Evolutionary conservation across 805 yeast genomes (phyloP), one percentile per base, ranked within the genome.

Genomic region (Yamadazyma tumulicola): DNA sequence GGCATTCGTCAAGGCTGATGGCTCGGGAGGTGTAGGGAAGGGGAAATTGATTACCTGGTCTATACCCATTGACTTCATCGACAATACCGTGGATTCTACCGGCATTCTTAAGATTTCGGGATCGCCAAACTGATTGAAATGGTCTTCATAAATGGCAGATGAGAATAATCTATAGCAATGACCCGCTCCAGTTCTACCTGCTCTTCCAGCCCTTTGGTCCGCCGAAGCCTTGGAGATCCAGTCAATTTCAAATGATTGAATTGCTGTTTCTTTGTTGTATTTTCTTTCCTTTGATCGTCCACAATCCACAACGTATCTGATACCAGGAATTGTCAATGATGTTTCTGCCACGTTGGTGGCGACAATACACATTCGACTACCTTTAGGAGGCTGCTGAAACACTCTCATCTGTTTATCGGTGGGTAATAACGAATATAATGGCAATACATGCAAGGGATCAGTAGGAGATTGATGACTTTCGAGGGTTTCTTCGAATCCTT

Each of bases 291-390:
- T 93, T 0, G 95, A 74, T 43, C 97, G 75, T 16, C 99, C 99
- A 60, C 94, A 77, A 57, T 93, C 99, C 31, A 93, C 85, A 22
- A 93, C 98, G 53, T 93, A 93, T 38, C 94, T 69, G 24, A 94
- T 85, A 7, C 95, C 94, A 0, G 98, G 98, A 48, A 93, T 93
- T 0, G 99, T 93, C 54, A 93, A 72, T 1, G 97, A 88, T 0
- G 99, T 93, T 57, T 93, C 99, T 0, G 99, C 99, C 38, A 93
- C 95, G 54, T 93, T 93, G 1, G 99, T 93, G 4, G 99, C 96
- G 20, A 93, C 86, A 25, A 93, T 83, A 67, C 97, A 88, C 7
- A 93, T 58, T 49, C 99, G 72, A 26, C 88, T 74, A 4, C 95
- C 95, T 17, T 66, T 62, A 3, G 98, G 98, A 2, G 96, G 95